phyloP scores from a whole-genome alignment of 345 rosid species.

The Alliaria petiolata region DNA sequence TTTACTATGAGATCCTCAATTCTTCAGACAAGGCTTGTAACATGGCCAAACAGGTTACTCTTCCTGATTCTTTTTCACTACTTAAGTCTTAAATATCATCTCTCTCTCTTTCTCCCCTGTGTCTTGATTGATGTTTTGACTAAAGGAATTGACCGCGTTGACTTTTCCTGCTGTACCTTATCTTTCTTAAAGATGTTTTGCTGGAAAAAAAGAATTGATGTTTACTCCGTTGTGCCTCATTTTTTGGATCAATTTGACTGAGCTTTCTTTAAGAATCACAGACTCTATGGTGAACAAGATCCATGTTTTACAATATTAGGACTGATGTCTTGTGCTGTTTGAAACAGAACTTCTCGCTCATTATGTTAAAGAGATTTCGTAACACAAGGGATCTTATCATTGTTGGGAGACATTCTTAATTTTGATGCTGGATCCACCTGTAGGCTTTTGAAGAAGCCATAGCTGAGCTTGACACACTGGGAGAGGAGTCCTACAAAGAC shows the following conservation, averaged over 20 bases:
- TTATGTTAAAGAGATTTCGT: neutral
- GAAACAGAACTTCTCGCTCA: neutral
- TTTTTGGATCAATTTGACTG: no score
- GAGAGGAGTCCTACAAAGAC: slow-evolving; percentile 98
- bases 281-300: neutral
- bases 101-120: no score
- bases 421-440: neutral
- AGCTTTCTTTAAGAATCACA: no score
- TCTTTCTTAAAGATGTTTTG: neutral
- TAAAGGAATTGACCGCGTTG: slow-evolving; percentile 14
- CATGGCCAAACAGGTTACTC: slow-evolving; percentile 86
- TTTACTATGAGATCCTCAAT: slow-evolving; percentile 87
- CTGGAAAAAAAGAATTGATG: neutral
- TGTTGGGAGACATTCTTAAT: neutral
- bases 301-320: neutral
- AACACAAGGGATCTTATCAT: neutral
- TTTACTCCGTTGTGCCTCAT: neutral
- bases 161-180: neutral
- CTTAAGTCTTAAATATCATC: no score
- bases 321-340: neutral
- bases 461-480: slow-evolving; percentile 88
- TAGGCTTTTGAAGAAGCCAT: slow-evolving; percentile 97
- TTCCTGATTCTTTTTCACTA: neutral
- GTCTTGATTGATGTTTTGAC: slow-evolving; percentile 6
- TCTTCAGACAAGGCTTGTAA: slow-evolving; percentile 89